A percentile compares a stretch with the other conserved stretches of the same genome.
These are phyloP conservation scores for Rhizopus sp. DNA, from an alignment of 371 early-diverging fungal species.

Conservation along the genomic window DNA sequence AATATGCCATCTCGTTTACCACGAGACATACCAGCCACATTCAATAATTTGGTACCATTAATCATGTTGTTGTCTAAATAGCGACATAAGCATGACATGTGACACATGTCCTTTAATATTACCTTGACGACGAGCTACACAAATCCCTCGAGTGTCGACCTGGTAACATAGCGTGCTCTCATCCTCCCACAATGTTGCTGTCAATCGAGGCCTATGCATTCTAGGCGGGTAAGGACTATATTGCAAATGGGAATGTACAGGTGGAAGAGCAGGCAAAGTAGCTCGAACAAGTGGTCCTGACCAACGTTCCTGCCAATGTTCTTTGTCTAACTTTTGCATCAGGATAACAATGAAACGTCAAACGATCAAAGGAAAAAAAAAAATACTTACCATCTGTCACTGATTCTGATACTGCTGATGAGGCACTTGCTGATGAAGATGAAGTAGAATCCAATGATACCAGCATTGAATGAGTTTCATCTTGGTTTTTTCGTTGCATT, in stretches of 20 bases:
- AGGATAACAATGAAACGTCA: too few species aligned
- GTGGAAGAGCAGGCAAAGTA: background rate
- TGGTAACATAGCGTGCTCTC: conserved; percentile 79
- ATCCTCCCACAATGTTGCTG: conserved; percentile 84
- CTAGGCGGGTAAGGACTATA: background rate
- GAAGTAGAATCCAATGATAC: too few species aligned
- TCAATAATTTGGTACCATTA: conserved; percentile 80
- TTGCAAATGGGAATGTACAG: conserved; percentile 19
- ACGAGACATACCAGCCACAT: conserved; percentile 78
- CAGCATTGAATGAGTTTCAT: background rate
- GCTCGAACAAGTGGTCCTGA: background rate
- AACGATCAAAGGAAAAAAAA: too few species aligned
- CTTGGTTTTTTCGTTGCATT: background rate
- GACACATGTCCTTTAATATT: conserved; percentile 14
- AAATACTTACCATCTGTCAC: background rate
- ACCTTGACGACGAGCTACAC: conserved; percentile 79
- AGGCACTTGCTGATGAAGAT: too few species aligned
- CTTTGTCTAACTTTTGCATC: background rate
- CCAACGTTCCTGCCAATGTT: background rate
- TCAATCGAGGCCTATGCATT: conserved; percentile 54
- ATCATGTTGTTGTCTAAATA: conserved; percentile 69
- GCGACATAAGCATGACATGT: background rate
- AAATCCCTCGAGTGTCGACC: conserved; percentile 76
- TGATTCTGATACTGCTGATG: too few species aligned
- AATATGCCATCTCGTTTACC: conserved; percentile 81